Evolutionary conservation across 768 basidiomycete species (phyloP), one percentile per base, ranked within the genome.

Genomic region (Floccularia luteovirens): DNA sequence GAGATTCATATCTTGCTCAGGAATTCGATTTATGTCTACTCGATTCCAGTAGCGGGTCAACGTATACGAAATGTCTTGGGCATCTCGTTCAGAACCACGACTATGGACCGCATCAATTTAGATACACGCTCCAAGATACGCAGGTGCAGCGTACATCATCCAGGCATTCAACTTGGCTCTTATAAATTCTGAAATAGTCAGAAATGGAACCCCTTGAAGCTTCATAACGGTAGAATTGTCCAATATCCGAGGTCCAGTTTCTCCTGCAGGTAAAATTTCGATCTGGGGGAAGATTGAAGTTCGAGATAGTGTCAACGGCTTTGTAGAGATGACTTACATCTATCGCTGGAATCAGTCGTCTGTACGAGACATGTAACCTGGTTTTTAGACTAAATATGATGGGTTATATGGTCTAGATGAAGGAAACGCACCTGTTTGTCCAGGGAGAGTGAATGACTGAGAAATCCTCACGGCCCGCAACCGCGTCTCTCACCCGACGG

Each of bases 131-230:
- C 36, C 31, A 32, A 43, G 47, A 38, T n/a, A 31, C 41, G 42
- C 44, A 48, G 36, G 42, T 36, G 44, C 43, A 46, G 51, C 79
- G 52, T 67, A 85, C 88, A 86, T 81, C 47, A 78, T 70, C 88
- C 88, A 91, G 13, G 75, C 61, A 50, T 85, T 90, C 38, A 91
- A 67, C 66, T 90, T 91, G 33, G 86, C 87, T 50, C 88, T 72
- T 51, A 90, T 62, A 61, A 90, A 90, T 58, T 91, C 88, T 28
- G 88, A 87, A 44, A 85, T 66, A n/a, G 81, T 79, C 50, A 91
- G 62, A 66, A 90, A 90, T 7, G 88, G 89, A 4, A 90, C 63
- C 16, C 75, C 74, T 41, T 79, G 77, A 16, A 90, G 55, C 42
- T 61, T 70, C 71, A 80, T 82, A 41, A 80, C 76, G 2, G 80